Evolutionary conservation across 1,284 basidiomycete genomes (phyloP), one percentile per base, ranked within the genome.

Genomic region (Puccinia hordei): DNA sequence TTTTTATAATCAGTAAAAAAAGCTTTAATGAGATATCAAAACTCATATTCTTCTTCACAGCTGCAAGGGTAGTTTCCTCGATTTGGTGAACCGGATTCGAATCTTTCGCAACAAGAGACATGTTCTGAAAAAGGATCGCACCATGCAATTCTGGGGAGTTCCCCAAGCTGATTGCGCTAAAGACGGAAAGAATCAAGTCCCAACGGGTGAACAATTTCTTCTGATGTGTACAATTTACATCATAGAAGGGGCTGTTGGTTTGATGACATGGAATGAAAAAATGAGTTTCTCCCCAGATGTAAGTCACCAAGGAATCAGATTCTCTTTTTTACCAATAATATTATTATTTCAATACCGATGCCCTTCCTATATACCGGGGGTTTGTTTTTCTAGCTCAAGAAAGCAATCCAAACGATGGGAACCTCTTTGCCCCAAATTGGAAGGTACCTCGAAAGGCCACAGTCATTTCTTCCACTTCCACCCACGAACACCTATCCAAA

Each of bases 241-340:
- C 27, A 80, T 80, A 8, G 78, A 80, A 80, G 78, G 78, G 17
- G 78, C 69, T 27, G 78, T 80, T 35, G 78, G 78, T 35, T 44
- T 80, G 57, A 73, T 65, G 68, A 69, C 57, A 17, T 80, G 78
- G 78, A 57, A 51, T 51, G 78, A 80, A 0, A 13, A 78, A 19
- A 10, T 66, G 24, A 4, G 61, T 46, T 59, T 71, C 27, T 66
- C 76, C 17, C 35, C 65, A 51, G 76, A 78, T 49, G 76, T 78
- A 49, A 78, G 74, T 55, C 22, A 46, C 22, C 49, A 53, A 19
- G 1, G 10, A 13, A 22, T 33, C 33, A 13, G 9, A 19, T 30
- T 8, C 55, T 77, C 24, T 24, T 15, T 10, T 17, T 44, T 57
- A 19, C 27, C 30, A 3, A 15, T 33, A 46, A 73, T n/a, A n/a